Conservation (phyloP, 2,329 filamentous ascomycete genomes). For the Ascochyta koolunga region DNA sequence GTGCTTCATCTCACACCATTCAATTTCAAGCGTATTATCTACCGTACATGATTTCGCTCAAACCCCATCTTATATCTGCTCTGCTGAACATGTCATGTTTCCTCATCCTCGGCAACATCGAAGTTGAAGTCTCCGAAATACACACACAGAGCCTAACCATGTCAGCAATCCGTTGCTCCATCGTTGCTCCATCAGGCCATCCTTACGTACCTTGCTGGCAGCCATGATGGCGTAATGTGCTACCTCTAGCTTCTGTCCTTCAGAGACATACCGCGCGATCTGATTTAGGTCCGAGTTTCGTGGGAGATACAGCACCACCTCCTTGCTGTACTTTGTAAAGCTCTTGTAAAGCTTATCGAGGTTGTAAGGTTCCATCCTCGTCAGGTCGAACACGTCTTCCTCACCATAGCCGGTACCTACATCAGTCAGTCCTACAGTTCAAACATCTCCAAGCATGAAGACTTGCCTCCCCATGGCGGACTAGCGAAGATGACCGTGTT, state of each 20-base stretch:
- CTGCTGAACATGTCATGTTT: not conserved
- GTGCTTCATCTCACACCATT: not conserved
- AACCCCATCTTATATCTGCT: too few relatives aligned
- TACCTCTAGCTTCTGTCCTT: slow-evolving; percentile 44
- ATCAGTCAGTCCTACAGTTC: slow-evolving; percentile 9
- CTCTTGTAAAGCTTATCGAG: slow-evolving; percentile 51
- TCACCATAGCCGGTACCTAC: slow-evolving; percentile 67
- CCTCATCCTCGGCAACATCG: slow-evolving; percentile 24
- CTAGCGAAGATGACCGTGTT: slow-evolving; percentile 71
- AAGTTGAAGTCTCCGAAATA: slow-evolving; percentile 62
- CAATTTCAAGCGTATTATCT: not conserved
- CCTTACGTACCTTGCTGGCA: slow-evolving; percentile 73
- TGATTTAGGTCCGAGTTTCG: slow-evolving; percentile 56
- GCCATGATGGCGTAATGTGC: slow-evolving; percentile 88
- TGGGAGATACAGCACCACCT: slow-evolving; percentile 80
- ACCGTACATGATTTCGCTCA: not conserved
- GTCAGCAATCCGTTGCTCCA: slow-evolving; percentile 7
- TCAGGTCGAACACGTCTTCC: slow-evolving; percentile 78
- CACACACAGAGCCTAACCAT: slow-evolving; percentile 59
- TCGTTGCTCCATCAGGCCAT: not conserved
- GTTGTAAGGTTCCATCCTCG: slow-evolving; percentile 88
- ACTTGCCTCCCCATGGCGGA: slow-evolving; percentile 74
- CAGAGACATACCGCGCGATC: slow-evolving; percentile 41
- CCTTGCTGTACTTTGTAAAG: slow-evolving; percentile 49
- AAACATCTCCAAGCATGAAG: not conserved